These are phyloP conservation scores for Ampelomyces quisqualis DNA, from an alignment of 2,329 filamentous ascomycete species.

Conservation along the genomic window DNA sequence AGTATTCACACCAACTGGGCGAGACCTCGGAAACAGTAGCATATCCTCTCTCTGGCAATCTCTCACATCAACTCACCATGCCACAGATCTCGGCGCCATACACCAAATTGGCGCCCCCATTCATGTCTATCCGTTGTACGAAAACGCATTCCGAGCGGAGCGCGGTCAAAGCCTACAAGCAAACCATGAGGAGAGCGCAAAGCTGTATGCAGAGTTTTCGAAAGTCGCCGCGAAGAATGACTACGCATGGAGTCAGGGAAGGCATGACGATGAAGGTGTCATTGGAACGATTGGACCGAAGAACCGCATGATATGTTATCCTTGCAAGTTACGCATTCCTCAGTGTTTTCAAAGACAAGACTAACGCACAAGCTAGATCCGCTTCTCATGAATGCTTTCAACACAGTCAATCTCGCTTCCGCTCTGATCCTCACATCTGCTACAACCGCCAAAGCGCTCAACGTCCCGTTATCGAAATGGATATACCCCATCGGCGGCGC, in stretches of 20 bases:
- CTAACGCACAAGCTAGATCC: conserved; percentile 54
- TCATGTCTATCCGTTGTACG: conserved; percentile 68
- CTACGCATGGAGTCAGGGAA: conserved; percentile 60
- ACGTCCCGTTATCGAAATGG: conserved; percentile 59
- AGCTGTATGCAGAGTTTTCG: conserved; percentile 63
- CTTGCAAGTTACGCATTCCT: conserved; percentile 52
- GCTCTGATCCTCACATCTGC: conserved; percentile 62
- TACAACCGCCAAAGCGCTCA: conserved; percentile 55
- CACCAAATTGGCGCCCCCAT: conserved; percentile 64
- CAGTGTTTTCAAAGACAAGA: background rate
- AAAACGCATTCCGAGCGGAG: conserved; percentile 62
- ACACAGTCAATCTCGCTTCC: conserved; percentile 64
- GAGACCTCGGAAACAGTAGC: conserved; percentile 48
- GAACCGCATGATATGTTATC: conserved; percentile 68
- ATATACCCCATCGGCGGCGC: conserved; percentile 66
- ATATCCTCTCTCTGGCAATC: conserved; percentile 17
- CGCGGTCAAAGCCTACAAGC: conserved; percentile 55
- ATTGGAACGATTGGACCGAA: conserved; percentile 58
- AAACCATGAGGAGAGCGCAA: conserved; percentile 61
- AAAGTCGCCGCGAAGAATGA: conserved; percentile 56
- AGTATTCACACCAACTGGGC: conserved; percentile 55
- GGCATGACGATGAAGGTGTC: conserved; percentile 49
- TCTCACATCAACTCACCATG: conserved; percentile 15
- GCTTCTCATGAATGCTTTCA: conserved; percentile 70
- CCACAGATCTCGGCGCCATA: conserved; percentile 55